Percentiles rank a stretch among this genome's conserved stretches.
These are phyloP conservation scores for Agaricus sinodeliciosus DNA, from an alignment of 768 basidiomycete species.

Conservation along the genomic window DNA sequence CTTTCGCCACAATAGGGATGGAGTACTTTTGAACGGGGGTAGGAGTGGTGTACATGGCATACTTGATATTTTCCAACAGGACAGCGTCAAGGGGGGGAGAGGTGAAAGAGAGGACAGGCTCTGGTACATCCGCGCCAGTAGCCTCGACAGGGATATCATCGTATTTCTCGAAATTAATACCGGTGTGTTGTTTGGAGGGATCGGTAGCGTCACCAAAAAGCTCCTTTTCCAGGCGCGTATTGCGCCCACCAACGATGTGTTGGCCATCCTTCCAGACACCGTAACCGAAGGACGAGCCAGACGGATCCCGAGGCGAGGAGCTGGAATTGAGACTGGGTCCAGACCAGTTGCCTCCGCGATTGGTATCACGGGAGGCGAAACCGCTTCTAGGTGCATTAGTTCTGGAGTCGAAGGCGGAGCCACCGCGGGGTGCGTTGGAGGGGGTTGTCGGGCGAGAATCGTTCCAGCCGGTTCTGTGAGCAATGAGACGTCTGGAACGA, in stretches of 20 bases:
- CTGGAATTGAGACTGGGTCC: constrained; percentile 30
- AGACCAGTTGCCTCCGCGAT: constrained; percentile 32
- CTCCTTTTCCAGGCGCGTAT: constrained; percentile 89
- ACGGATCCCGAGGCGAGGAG: constrained; percentile 20
- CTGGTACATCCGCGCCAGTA: constrained; percentile 95
- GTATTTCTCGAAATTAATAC: constrained; percentile 99
- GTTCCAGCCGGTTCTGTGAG: constrained; percentile 61
- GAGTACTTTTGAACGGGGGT: constrained; percentile 99
- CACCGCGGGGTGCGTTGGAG: constrained; percentile 40
- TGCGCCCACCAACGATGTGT: constrained; percentile 79
- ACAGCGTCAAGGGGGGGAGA: constrained; percentile 87
- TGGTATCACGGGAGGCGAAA: constrained; percentile 15
- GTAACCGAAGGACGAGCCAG: constrained; percentile 36
- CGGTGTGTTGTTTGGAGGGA: constrained; percentile 85
- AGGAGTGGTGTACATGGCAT: constrained; percentile 89
- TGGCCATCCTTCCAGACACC: constrained; percentile 88
- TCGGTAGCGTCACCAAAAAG: constrained; percentile 88
- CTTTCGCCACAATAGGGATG: constrained; percentile 91
- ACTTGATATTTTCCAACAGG: constrained; percentile 90
- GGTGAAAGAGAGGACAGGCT: constrained; percentile 84
- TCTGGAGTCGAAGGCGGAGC: constrained; percentile 15
- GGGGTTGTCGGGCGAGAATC: constrained; percentile 66
- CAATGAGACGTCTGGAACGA: constrained; percentile 12
- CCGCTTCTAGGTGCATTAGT: background rate
- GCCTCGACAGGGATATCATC: constrained; percentile 99